Conservation (phyloP, 176 grass and related monocot genomes). For the Dactylis glomerata region DNA sequence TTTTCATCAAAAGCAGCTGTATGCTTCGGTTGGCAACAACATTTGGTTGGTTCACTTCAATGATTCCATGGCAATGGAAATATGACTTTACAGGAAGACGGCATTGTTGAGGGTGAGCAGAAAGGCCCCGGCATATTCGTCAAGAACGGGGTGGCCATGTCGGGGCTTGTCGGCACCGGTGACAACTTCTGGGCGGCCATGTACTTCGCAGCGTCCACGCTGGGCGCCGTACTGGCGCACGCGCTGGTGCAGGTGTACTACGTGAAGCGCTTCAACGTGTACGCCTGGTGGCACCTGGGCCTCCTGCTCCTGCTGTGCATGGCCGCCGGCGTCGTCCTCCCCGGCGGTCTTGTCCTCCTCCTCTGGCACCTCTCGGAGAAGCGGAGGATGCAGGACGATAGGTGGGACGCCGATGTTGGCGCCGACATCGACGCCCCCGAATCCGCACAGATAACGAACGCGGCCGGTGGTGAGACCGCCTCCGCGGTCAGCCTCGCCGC, state of each 20-base stretch:
- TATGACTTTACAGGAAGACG: slow-evolving; percentile 62
- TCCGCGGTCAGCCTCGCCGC: slow-evolving; percentile 32
- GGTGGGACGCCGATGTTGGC: slow-evolving; percentile 18
- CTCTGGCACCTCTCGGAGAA: slow-evolving; percentile 75
- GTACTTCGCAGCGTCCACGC: slow-evolving; percentile 69
- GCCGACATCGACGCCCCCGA: not conserved
- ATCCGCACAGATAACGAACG: not conserved
- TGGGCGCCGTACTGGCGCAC: slow-evolving; percentile 64
- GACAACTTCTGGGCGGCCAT: slow-evolving; percentile 70
- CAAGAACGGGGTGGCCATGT: slow-evolving; percentile 64
- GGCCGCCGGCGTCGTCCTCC: slow-evolving; percentile 51
- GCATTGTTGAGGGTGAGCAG: slow-evolving; percentile 38
- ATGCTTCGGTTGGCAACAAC: not conserved
- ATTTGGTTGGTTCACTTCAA: not conserved
- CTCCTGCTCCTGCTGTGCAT: slow-evolving; percentile 74
- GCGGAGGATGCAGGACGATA: slow-evolving; percentile 40
- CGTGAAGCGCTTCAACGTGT: slow-evolving; percentile 51
- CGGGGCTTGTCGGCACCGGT: slow-evolving; percentile 85
- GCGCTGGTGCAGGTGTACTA: slow-evolving; percentile 72
- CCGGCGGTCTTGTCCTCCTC: slow-evolving; percentile 69
- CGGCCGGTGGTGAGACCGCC: not conserved
- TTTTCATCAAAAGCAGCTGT: not conserved
- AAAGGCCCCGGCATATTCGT: slow-evolving; percentile 55
- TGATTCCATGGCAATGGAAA: slow-evolving; percentile 13
- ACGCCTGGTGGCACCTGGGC: slow-evolving; percentile 83